Evolutionary conservation across 176 grass and related monocot species (phyloP).

Genomic region (Lolium rigidum): DNA sequence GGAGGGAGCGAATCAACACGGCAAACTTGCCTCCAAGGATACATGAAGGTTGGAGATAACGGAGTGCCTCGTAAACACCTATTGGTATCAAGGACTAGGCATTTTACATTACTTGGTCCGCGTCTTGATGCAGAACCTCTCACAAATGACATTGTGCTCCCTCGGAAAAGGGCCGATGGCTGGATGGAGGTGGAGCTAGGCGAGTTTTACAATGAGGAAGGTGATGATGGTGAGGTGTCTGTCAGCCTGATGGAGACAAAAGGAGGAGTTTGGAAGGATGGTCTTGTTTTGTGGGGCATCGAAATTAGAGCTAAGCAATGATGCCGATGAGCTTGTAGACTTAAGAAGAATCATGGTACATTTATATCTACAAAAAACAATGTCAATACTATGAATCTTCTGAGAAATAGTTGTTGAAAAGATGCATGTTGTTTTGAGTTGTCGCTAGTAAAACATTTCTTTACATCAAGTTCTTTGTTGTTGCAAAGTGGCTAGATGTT

Average conservation of each 20-base stretch:
- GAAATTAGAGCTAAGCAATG: constrained; percentile 58
- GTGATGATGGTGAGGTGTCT: constrained; percentile 39
- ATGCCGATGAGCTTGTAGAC: neutral
- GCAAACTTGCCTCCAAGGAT: neutral
- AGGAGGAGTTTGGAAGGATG: constrained; percentile 41
- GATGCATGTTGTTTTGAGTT: neutral
- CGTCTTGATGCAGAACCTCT: neutral
- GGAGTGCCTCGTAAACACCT: neutral
- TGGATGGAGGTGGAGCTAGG: constrained; percentile 73
- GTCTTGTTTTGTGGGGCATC: constrained; percentile 64
- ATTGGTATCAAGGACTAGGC: neutral
- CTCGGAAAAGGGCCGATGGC: constrained; percentile 19
- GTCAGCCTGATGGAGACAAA: constrained; percentile 46
- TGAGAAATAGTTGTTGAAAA: no score
- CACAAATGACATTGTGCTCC: neutral
- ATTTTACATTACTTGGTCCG: neutral
- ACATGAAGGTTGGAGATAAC: neutral
- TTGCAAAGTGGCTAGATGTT: no score
- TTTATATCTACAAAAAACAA: neutral
- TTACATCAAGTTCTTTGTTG: no score
- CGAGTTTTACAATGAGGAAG: constrained; percentile 41
- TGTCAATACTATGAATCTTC: neutral
- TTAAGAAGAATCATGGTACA: neutral
- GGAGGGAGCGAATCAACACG: neutral
- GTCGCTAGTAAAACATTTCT: neutral